phyloP scores from a whole-genome alignment of 2,329 filamentous ascomycete genomes.

The Gnomoniopsis smithogilvyi region DNA sequence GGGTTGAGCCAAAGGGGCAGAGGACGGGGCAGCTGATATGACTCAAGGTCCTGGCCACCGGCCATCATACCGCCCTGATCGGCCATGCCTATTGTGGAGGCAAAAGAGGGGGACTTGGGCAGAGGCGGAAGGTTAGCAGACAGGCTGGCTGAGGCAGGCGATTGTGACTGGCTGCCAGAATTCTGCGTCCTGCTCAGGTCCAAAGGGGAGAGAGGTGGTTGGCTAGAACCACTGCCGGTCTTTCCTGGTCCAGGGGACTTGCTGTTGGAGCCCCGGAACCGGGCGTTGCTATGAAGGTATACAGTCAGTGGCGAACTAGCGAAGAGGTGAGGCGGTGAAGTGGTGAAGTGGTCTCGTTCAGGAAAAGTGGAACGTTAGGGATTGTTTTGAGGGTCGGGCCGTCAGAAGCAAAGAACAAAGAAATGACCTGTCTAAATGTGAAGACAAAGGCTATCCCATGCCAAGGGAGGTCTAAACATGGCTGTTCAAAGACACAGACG shows the following conservation, averaged over 20 bases:
- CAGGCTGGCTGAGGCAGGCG: conserved; percentile 40
- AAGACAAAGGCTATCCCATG: not conserved
- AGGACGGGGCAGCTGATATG: conserved; percentile 63
- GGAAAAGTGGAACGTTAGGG: conserved; percentile 10
- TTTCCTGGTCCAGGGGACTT: conserved; percentile 50
- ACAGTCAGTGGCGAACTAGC: conserved; percentile 12
- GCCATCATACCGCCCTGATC: conserved; percentile 48
- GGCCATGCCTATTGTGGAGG: conserved; percentile 67
- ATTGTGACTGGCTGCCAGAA: conserved; percentile 34
- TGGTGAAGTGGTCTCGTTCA: not conserved
- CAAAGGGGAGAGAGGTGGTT: conserved; percentile 16
- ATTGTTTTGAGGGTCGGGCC: not conserved
- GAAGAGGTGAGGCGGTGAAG: conserved; percentile 5
- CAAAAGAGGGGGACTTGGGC: conserved; percentile 60
- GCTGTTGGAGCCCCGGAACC: conserved; percentile 53
- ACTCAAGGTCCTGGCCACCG: conserved; percentile 52
- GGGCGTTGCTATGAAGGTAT: conserved; percentile 45
- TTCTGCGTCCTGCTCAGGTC: conserved; percentile 38
- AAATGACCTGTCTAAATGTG: not conserved
- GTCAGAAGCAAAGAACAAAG: not conserved
- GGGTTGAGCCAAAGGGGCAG: conserved; percentile 74
- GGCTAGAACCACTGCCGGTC: conserved; percentile 47
- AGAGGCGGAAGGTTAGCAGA: conserved; percentile 60
- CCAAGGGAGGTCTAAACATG: not conserved
- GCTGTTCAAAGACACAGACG: not conserved